Evolutionary conservation across 139 green algal species (phyloP), one percentile per base, ranked within the genome.

Genomic region (Yamagishiella unicocca): DNA sequence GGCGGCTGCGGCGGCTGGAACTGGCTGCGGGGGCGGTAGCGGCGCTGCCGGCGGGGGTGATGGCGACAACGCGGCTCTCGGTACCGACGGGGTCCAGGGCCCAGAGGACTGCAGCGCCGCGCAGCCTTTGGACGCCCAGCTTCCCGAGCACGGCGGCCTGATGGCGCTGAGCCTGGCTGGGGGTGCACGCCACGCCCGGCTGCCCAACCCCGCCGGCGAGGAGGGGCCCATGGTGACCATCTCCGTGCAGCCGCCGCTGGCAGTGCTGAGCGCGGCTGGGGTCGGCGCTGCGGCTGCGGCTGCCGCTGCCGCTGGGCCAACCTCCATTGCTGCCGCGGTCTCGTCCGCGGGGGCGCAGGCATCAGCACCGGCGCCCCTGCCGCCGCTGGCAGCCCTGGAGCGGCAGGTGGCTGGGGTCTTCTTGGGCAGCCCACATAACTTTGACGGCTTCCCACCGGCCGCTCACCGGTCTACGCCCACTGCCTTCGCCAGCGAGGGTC

Each of bases 361-460:
- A 1, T 31, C 35, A 8, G 78, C 67, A 17, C 35, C 27, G 31
- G 17, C 31, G 45, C 29, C 33, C 37, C 72, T 22, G 62, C 82
- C 46, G 66, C 50, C 42, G 38, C 83, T 90, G 1, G 22, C 50
- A 21, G 37, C 35, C n/a, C 42, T 90, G 43, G 85, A 93, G 82
- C 45, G 71, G n/a, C 22, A 67, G n/a, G 70, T 93, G 71, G 42
- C n/a, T n/a, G n/a, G n/a, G n/a, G n/a, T n/a, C n/a, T n/a, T n/a
- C n/a, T n/a, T n/a, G n/a, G n/a, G n/a, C n/a, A n/a, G n/a, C n/a
- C n/a, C n/a, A n/a, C n/a, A n/a, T n/a, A n/a, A n/a, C 61, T n/a
- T 71, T 45, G 70, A 81, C n/a, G 45, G 45, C 73, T 81, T 64
- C 19, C 73, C 45, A n/a, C 73, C 73, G 9, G 43, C 43, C 19